These are phyloP conservation scores for Gnaphalium uliginosum DNA, from an alignment of 129 eudicot species.

Conservation along the genomic window DNA sequence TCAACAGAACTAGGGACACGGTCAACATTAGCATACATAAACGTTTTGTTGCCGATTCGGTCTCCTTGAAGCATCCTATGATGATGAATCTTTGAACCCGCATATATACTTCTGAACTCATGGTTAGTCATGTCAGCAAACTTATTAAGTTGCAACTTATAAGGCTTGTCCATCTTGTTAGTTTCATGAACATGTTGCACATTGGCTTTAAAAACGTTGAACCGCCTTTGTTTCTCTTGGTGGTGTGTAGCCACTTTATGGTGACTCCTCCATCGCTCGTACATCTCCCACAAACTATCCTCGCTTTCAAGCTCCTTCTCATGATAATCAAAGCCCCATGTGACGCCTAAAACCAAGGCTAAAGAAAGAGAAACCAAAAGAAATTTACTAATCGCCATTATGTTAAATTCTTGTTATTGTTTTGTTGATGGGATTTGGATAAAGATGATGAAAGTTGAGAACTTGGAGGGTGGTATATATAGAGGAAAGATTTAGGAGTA, in stretches of 20 bases:
- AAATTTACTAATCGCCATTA: slow-evolving; percentile 38
- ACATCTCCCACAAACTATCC: slow-evolving; percentile 67
- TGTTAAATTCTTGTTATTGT: neutral
- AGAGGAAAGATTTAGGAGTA: slow-evolving; percentile 9
- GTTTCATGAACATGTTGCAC: slow-evolving; percentile 58
- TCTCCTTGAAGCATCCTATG: slow-evolving; percentile 58
- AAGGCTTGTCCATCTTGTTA: slow-evolving; percentile 86
- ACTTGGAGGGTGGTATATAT: slow-evolving; percentile 38
- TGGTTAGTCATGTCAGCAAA: slow-evolving; percentile 89
- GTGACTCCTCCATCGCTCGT: slow-evolving; percentile 87
- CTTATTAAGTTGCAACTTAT: slow-evolving; percentile 78
- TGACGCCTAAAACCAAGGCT: slow-evolving; percentile 44
- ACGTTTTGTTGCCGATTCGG: slow-evolving; percentile 39
- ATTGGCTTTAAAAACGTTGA: slow-evolving; percentile 80
- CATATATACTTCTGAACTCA: slow-evolving; percentile 63
- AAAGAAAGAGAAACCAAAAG: slow-evolving; percentile 48
- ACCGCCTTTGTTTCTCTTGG: slow-evolving; percentile 68
- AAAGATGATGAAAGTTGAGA: slow-evolving; percentile 33
- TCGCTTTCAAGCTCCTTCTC: slow-evolving; percentile 77
- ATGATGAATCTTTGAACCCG: slow-evolving; percentile 70
- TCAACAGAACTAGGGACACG: slow-evolving; percentile 63
- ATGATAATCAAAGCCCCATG: slow-evolving; percentile 62
- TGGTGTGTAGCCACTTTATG: slow-evolving; percentile 64
- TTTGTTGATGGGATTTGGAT: slow-evolving; percentile 16
- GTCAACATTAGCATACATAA: slow-evolving; percentile 53